These are phyloP conservation scores for Deuterostichococcus epilithicus DNA, from an alignment of 139 green algal genomes.

Conservation along the genomic window DNA sequence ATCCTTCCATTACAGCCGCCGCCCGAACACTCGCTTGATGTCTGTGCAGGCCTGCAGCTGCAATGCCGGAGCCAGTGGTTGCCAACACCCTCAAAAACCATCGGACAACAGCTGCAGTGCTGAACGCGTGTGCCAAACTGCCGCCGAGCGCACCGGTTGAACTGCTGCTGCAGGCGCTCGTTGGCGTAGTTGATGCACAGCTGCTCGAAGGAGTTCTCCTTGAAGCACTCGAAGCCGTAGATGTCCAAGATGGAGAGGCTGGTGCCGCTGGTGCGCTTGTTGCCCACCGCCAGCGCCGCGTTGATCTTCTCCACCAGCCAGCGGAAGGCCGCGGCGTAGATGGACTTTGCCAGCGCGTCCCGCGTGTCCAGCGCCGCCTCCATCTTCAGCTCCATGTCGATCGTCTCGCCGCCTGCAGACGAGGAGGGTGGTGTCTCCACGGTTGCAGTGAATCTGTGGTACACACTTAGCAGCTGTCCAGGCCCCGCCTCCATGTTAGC, in stretches of 20 bases:
- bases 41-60: no score
- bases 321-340: constrained; percentile 74
- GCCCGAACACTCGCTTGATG: no score
- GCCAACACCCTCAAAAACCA: no score
- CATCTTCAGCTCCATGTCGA: constrained; percentile 52
- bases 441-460: no score
- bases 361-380: constrained; percentile 54
- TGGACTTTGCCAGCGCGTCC: constrained; percentile 72
- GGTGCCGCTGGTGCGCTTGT: constrained; percentile 2
- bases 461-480: no score
- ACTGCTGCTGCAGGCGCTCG: constrained; percentile 95
- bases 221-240: constrained; percentile 87
- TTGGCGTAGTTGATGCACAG: constrained; percentile 98
- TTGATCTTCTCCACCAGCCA: constrained; percentile 73
- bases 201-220: constrained; percentile 85
- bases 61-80: no score
- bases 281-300: constrained; percentile 39
- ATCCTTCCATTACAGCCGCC: no score
- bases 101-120: no score
- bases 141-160: constrained; percentile 62
- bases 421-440: no score
- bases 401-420: constrained; percentile 45
- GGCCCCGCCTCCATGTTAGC: no score
- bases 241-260: constrained; percentile 80
- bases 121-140: no score